These are phyloP conservation scores for Mycena rosella DNA, from an alignment of 768 basidiomycete genomes.

Conservation along the genomic window DNA sequence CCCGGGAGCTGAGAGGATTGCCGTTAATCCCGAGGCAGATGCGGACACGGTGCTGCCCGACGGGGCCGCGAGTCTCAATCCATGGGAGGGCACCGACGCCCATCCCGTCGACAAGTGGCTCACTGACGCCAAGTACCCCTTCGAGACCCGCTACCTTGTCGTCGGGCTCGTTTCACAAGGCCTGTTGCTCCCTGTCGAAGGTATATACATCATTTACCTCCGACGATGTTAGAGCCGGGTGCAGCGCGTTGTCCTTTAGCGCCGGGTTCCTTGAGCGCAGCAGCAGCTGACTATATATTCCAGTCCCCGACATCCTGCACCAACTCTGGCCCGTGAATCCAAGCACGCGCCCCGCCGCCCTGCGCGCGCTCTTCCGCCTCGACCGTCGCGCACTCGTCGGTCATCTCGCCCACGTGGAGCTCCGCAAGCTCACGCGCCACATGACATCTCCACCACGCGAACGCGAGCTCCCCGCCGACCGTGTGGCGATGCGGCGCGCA, in stretches of 20 bases:
- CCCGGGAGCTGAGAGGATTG: background rate
- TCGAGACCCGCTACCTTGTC: conserved; percentile 32
- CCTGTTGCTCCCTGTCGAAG: conserved; percentile 25
- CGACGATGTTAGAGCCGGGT: too few species aligned
- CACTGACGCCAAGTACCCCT: conserved; percentile 10
- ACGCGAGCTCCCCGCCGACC: too few species aligned
- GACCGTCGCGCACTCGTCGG: conserved; percentile 30
- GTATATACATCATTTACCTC: too few species aligned
- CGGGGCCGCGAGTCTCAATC: background rate
- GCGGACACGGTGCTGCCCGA: background rate
- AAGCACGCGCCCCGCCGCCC: conserved; percentile 12
- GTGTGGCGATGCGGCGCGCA: too few species aligned
- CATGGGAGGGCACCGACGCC: background rate
- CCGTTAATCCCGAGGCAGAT: conserved; percentile 8
- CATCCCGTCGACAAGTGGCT: conserved; percentile 6
- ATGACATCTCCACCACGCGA: too few species aligned
- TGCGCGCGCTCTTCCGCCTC: conserved; percentile 34
- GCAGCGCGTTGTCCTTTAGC: too few species aligned
- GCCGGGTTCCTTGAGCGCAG: too few species aligned
- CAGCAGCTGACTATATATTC: background rate
- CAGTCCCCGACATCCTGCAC: conserved; percentile 32
- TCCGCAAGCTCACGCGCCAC: too few species aligned
- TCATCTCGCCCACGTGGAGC: background rate
- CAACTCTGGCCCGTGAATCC: conserved; percentile 11
- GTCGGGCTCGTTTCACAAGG: conserved; percentile 36